These are phyloP conservation scores for Pichia rugopelliculosa DNA, from an alignment of 805 yeast genomes.

Conservation along the genomic window DNA sequence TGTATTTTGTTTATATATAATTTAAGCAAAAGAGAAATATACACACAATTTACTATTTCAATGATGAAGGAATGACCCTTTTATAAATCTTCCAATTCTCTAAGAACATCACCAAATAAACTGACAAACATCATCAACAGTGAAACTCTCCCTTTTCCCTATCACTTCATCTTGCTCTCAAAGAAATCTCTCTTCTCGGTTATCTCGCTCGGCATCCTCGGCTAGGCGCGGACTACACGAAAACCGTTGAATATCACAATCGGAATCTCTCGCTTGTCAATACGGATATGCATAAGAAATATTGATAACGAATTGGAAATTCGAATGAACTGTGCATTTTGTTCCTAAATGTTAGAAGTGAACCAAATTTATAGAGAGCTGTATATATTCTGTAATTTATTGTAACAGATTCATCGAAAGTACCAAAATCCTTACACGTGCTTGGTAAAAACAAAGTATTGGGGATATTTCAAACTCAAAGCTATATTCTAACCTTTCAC, in stretches of 20 bases:
- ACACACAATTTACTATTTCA: too few relatives aligned
- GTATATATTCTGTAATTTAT: constrained; percentile 2
- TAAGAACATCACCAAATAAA: too few relatives aligned
- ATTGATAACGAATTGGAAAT: constrained; percentile 4
- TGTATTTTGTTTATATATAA: background rate
- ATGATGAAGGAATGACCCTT: too few relatives aligned
- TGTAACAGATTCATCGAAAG: background rate
- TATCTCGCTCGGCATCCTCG: background rate
- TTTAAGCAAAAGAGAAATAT: too few relatives aligned
- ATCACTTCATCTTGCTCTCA: background rate
- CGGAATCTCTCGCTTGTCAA: too few relatives aligned
- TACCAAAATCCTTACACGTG: constrained; percentile 3
- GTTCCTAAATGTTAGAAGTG: background rate
- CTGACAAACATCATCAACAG: too few relatives aligned
- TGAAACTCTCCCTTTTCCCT: too few relatives aligned
- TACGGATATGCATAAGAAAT: too few relatives aligned
- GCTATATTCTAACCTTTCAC: background rate
- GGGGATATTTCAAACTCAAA: constrained; percentile 7
- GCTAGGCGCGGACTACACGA: background rate
- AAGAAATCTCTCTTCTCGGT: background rate
- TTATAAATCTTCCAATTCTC: too few relatives aligned
- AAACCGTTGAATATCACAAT: too few relatives aligned
- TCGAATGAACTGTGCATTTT: background rate
- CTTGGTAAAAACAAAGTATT: constrained; percentile 4
- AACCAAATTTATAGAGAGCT: constrained; percentile 4